Evolutionary conservation across 305 asterid species (phyloP).

Genomic region (Fraxinus velutina): DNA sequence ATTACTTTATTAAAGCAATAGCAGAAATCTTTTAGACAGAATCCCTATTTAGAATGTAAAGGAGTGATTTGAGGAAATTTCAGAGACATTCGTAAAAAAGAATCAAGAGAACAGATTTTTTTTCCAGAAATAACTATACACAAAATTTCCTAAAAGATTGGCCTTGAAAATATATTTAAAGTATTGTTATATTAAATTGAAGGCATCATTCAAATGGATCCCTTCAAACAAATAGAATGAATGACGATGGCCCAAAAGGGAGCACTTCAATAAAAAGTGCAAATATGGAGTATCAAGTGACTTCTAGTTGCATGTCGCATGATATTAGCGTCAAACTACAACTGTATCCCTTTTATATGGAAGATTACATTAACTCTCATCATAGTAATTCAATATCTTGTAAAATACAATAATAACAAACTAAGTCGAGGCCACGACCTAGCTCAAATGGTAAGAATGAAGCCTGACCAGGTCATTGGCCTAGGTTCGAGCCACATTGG

Average conservation of each 20-base stretch:
- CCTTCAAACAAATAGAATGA: background rate
- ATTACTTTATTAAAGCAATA: background rate
- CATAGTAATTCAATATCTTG: background rate
- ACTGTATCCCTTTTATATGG: background rate
- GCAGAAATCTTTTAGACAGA: conserved; percentile 1
- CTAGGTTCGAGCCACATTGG: background rate
- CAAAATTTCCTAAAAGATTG: conserved; percentile 2
- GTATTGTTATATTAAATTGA: background rate
- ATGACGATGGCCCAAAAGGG: background rate
- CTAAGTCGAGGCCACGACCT: background rate
- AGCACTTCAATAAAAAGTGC: background rate
- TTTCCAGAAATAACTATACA: background rate
- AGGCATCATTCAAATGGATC: background rate
- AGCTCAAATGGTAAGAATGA: background rate
- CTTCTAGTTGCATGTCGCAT: background rate
- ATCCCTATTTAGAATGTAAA: background rate
- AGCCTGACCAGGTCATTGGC: background rate
- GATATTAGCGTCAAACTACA: background rate
- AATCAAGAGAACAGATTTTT: background rate
- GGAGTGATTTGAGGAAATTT: background rate
- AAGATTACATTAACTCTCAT: background rate
- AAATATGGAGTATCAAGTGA: background rate
- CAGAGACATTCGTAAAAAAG: background rate
- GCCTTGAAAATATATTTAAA: background rate
- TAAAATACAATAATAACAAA: conserved; percentile 3